A percentile compares a stretch with the other conserved stretches of the same genome.
Evolutionary conservation across 257 asterid species (phyloP).

Genomic region (Salvia miltiorrhiza): DNA sequence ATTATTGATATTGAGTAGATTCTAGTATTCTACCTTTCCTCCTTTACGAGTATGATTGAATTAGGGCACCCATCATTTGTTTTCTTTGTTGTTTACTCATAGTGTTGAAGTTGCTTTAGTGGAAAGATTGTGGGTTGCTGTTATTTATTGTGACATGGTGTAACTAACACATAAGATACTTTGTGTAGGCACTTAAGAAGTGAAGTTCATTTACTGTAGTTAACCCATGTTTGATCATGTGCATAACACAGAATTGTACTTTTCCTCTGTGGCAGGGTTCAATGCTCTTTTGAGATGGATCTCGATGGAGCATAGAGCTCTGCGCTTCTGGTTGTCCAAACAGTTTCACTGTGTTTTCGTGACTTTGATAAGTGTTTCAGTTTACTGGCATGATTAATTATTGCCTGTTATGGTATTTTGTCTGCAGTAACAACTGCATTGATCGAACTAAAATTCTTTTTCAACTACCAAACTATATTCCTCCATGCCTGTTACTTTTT

Average conservation of each 20-base stretch:
- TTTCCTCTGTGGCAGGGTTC: not conserved
- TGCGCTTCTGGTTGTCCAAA: not conserved
- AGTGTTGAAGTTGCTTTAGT: not conserved
- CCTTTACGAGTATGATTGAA: not conserved
- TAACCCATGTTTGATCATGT: not conserved
- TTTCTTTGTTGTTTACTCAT: not conserved
- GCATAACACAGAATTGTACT: not conserved
- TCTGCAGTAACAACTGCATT: not conserved
- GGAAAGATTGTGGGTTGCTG: not conserved
- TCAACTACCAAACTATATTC: not conserved
- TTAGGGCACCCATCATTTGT: not conserved
- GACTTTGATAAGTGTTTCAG: not conserved
- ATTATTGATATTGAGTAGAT: constrained; percentile 21
- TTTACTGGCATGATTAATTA: not conserved
- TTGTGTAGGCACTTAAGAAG: not conserved
- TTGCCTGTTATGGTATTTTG: not conserved
- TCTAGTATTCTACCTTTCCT: constrained; percentile 11
- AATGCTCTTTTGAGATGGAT: not conserved
- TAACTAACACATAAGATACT: not conserved
- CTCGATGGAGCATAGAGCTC: not conserved
- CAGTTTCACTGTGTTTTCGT: not conserved
- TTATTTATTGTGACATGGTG: not conserved
- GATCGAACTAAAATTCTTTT: not conserved
- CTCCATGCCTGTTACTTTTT: constrained; percentile 28
- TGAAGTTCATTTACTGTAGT: not conserved